These are phyloP conservation scores for Elongisporangium anandrum DNA, from an alignment of 352 stramenopile species.

Conservation along the genomic window DNA sequence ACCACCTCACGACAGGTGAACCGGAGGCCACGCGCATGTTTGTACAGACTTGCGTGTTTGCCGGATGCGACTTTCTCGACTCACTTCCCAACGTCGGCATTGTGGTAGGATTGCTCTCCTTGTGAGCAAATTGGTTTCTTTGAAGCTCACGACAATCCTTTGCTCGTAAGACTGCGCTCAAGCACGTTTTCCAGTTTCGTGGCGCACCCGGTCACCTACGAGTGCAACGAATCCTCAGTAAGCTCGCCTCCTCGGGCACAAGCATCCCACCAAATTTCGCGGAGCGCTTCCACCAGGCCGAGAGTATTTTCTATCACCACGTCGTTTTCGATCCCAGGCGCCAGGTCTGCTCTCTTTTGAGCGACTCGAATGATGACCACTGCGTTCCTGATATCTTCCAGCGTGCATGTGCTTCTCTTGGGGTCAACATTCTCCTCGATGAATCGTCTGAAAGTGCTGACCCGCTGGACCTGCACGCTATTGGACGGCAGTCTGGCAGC, in stretches of 20 bases:
- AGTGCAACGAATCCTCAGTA: constrained; percentile 57
- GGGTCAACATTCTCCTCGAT: constrained; percentile 15
- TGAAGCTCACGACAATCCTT: not conserved
- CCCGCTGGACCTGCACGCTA: constrained; percentile 25
- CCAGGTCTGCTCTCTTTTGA: constrained; percentile 45
- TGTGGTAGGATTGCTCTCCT: constrained; percentile 34
- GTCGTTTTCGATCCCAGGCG: constrained; percentile 57
- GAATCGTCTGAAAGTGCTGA: constrained; percentile 8
- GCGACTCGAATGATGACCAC: constrained; percentile 37
- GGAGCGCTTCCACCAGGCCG: constrained; percentile 48
- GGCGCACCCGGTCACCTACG: constrained; percentile 48
- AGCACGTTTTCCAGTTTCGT: constrained; percentile 72
- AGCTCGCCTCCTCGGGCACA: constrained; percentile 39
- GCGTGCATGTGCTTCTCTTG: constrained; percentile 29
- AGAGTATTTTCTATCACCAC: constrained; percentile 80
- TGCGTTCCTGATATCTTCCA: constrained; percentile 50
- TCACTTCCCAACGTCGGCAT: constrained; percentile 74
- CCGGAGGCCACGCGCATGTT: constrained; percentile 70
- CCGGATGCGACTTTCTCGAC: constrained; percentile 74
- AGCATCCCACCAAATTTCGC: constrained; percentile 51
- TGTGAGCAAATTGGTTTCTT: constrained; percentile 1
- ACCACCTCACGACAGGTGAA: constrained; percentile 48
- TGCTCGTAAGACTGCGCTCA: constrained; percentile 57
- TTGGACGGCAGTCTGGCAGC: constrained; percentile 19
- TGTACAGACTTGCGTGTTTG: constrained; percentile 70